Conservation (phyloP, 2,329 filamentous ascomycete species). For the Xylaria sp. region DNA sequence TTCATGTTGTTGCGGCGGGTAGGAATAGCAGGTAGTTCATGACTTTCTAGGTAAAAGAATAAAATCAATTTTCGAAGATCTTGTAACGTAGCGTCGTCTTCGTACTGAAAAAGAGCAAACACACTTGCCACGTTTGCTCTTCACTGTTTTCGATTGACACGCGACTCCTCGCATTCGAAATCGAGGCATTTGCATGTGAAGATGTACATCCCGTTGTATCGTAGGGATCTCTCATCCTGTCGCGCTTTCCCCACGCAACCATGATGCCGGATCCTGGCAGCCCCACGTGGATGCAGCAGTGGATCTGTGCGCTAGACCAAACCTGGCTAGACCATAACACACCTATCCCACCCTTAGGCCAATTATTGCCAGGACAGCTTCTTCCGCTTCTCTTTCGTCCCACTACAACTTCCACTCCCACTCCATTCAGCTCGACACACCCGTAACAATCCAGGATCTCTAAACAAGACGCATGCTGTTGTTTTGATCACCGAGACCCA, state of each 20-base stretch:
- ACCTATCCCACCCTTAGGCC: too few relatives aligned
- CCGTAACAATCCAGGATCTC: too few relatives aligned
- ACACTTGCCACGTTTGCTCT: too few relatives aligned
- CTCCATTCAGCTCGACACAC: neutral
- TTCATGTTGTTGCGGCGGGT: neutral
- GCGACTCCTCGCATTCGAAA: neutral
- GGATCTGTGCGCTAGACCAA: neutral
- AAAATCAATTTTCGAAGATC: neutral
- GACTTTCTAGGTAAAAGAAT: neutral
- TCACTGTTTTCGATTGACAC: too few relatives aligned
- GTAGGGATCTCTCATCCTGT: neutral
- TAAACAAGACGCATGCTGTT: too few relatives aligned
- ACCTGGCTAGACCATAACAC: neutral
- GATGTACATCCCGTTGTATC: neutral
- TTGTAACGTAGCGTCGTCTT: neutral
- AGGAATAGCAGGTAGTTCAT: neutral
- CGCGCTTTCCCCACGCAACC: neutral
- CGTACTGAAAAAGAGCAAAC: too few relatives aligned
- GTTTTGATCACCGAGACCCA: too few relatives aligned
- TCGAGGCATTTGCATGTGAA: conserved; percentile 4
- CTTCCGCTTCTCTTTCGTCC: neutral
- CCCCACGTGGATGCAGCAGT: conserved; percentile 3
- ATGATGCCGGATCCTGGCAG: conserved; percentile 1
- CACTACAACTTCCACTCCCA: neutral
- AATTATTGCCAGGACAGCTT: too few relatives aligned